Conservation (phyloP, 768 basidiomycete species). For the Lyophyllum shimeji region DNA sequence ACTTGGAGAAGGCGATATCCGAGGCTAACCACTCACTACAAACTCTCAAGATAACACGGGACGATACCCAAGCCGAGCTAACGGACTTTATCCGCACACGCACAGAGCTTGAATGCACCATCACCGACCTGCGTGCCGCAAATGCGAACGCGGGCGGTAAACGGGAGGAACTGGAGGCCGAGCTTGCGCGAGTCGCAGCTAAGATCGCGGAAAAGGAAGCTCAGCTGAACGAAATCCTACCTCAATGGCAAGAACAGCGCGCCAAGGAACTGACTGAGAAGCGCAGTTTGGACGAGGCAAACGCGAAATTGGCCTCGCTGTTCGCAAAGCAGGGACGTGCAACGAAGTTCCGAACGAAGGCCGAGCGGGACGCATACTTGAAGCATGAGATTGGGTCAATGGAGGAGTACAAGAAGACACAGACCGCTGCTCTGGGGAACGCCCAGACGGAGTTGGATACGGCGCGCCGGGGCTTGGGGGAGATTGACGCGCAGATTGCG, state of each 20-base stretch:
- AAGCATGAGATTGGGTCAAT: conserved; percentile 76
- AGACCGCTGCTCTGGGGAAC: conserved; percentile 53
- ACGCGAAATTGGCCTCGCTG: conserved; percentile 67
- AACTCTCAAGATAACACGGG: conserved; percentile 66
- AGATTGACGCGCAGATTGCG: conserved; percentile 59
- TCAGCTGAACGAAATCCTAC: conserved; percentile 60
- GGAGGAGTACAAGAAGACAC: conserved; percentile 55
- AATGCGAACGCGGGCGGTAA: conserved; percentile 64
- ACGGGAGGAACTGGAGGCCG: conserved; percentile 60
- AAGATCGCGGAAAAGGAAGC: conserved; percentile 63
- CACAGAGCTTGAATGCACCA: conserved; percentile 83
- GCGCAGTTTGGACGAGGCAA: conserved; percentile 71
- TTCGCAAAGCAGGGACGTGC: conserved; percentile 91
- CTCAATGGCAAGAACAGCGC: conserved; percentile 67
- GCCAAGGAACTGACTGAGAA: conserved; percentile 52
- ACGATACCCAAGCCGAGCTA: conserved; percentile 80
- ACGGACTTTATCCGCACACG: conserved; percentile 82
- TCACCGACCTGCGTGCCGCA: conserved; percentile 74
- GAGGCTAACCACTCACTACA: conserved; percentile 69
- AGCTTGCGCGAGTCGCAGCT: conserved; percentile 59
- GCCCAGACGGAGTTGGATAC: conserved; percentile 50
- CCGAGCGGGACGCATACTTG: conserved; percentile 83
- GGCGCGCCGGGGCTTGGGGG: conserved; percentile 45
- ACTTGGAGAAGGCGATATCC: conserved; percentile 70
- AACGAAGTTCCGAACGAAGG: conserved; percentile 78